Base-by-base conservation (phyloP, 2,329 filamentous ascomycete genomes). In the Apiospora malaysiana region DNA sequence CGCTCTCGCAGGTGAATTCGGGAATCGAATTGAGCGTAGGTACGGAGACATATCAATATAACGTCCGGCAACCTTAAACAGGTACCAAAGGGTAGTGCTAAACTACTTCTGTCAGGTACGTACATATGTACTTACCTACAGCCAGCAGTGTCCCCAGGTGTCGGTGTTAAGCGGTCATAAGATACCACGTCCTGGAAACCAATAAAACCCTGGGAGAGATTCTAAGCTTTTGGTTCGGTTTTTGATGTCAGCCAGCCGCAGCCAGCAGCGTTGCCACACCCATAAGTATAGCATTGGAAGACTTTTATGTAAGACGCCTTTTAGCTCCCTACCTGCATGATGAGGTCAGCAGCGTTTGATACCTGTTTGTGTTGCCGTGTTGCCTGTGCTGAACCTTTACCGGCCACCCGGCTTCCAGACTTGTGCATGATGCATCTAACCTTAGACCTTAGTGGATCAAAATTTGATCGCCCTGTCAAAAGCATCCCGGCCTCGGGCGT, bases 331-430 rank as follows among this genome's bases (percentile, higher is more conserved):
- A n/a, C n/a, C 37, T 45, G 40, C 45, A 46, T 47, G 27, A 67
- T 67, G 66, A 67, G 42, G 66, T 67, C 66, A 67, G 45, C 56
- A 32, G 32, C 56, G 37, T 5, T 40, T 4, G 56, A 56, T 32
- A 56, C 16, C 16, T 37, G 51, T 2, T 32, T 37, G n/a, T n/a
- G 32, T 25, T 23, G 18, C 46, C 18, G n/a, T n/a, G 46, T 23
- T 51, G 47, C n/a, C n/a, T 4, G n/a, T 51, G 21, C 47, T n/a
- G 10, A 27, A 32, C 32, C 49, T 56, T 49, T 23, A 4, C n/a
- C 12, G n/a, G n/a, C 10, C 9, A 25, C 6, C 14, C 25, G n/a
- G 25, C 12, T 51, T 51, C 47, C 47, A 51, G 47, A 23, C 47
- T 51, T 51, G 23, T 25, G 14, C 47, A 51, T 9, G 23, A 37